Base-by-base conservation (phyloP, 345 rosid genomes). In the Bruguiera sexangula region DNA sequence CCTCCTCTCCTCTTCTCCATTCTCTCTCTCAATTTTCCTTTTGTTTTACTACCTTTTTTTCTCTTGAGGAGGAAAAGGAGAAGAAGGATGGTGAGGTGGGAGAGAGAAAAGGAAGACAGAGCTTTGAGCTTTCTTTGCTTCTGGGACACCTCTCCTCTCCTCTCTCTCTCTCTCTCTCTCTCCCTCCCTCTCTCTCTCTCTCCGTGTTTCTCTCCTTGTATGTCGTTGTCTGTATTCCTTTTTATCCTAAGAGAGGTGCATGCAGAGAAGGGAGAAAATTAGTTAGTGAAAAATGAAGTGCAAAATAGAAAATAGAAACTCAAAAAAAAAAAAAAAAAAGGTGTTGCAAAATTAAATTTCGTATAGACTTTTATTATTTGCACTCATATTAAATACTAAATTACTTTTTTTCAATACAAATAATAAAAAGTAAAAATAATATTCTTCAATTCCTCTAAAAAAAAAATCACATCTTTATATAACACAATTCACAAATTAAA, bases 91-190 rank as follows among this genome's bases (percentile, higher is more conserved):
- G 32, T 65, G 66, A 31, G 53, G 3, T 7, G 19, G 30, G 50
- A 50, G 5, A 37, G 20, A 30, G n/a, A 18, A 16, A 43, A 27
- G 32, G 22, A 57, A 20, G 0, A 51, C 65, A 60, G 43, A 24
- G 31, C 66, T 63, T 63, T 56, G 20, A 36, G 73, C 82, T 74
- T 74, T 57, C 77, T 73, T 72, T 53, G 72, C 85, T 67, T 78
- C 50, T 1, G 68, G 73, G 58, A 21, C 73, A 75, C 80, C 75
- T 70, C 79, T 73, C 62, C 68, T 50, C 9, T 50, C 57, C 58
- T 39, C 60, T 27, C 19, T 43, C 31, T 30, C 6, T 31, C 29
- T 2, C 4, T 27, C 36, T 59, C 26, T 32, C 55, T 26, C 27
- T 26, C 31, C 24, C 6, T 31, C 29, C 1, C 4, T 27, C 36